Percentiles rank a stretch among this genome's conserved stretches.
These are phyloP conservation scores for Zostera marina DNA, from an alignment of 116 monocot species.

Conservation along the genomic window DNA sequence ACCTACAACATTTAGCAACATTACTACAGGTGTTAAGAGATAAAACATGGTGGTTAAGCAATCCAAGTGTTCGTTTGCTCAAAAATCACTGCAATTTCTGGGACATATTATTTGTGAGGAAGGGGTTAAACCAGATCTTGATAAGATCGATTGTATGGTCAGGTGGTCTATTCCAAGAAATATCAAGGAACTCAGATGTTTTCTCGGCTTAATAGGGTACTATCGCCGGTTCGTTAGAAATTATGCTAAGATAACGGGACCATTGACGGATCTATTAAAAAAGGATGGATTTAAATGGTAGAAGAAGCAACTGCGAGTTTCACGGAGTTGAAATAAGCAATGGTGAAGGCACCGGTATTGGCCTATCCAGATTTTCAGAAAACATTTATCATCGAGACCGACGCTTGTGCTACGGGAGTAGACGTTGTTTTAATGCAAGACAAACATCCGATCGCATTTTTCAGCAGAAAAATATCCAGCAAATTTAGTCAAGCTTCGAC, in stretches of 20 bases:
- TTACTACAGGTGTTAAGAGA: neutral
- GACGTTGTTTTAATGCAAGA: neutral
- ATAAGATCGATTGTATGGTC: neutral
- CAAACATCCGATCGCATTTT: neutral
- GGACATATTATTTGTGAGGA: neutral
- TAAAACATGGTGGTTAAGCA: neutral
- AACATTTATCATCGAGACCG: neutral
- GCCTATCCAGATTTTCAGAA: neutral
- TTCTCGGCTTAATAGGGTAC: neutral
- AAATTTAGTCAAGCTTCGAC: neutral
- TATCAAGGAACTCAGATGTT: neutral
- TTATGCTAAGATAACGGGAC: neutral
- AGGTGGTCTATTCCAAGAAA: neutral
- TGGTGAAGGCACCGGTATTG: neutral
- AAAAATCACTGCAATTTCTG: neutral
- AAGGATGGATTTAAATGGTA: neutral
- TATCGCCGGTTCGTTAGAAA: neutral
- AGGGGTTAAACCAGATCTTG: neutral
- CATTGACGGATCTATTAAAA: neutral
- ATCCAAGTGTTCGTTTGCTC: neutral
- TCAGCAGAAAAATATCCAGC: neutral
- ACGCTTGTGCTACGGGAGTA: neutral
- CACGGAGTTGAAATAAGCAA: neutral
- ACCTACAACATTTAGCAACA: no score
- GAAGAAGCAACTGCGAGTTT: neutral